Conservation (phyloP, 305 asterid genomes). For the Ajuga reptans region DNA sequence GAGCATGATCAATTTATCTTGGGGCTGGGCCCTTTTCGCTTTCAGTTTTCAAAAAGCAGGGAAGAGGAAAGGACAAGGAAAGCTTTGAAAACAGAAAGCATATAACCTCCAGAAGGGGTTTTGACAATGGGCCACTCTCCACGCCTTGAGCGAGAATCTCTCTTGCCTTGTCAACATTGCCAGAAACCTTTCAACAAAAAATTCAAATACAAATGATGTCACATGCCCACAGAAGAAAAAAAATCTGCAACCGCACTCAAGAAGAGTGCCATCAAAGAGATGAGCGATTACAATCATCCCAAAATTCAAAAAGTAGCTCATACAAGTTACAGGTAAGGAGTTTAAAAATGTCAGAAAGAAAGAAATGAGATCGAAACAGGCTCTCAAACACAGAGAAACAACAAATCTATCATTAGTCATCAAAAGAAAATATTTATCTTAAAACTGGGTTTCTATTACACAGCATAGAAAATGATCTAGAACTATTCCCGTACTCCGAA, state of each 20-base stretch:
- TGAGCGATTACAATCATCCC: conserved; percentile 1
- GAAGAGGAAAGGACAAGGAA: background rate
- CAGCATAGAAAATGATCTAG: background rate
- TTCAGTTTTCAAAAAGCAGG: background rate
- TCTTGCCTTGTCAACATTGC: conserved; percentile 81
- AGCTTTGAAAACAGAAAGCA: background rate
- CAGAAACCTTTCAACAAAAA: conserved; percentile 59
- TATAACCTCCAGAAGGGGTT: conserved; percentile 84
- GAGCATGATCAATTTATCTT: background rate
- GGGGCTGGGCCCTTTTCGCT: background rate
- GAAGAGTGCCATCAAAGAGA: background rate
- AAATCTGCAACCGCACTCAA: background rate
- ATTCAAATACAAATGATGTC: background rate
- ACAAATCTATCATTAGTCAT: background rate
- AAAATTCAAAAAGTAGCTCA: background rate
- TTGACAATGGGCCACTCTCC: conserved; percentile 67
- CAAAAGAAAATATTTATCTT: background rate
- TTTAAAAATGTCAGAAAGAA: background rate
- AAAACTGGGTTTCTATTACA: background rate
- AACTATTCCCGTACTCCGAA: background rate
- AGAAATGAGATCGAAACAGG: background rate
- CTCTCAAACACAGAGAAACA: background rate
- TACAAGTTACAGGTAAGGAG: background rate
- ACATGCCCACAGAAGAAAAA: background rate
- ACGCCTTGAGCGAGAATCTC: conserved; percentile 80